A percentile compares a stretch with the other conserved stretches of the same genome.
phyloP scores from a whole-genome alignment of 495 filamentous ascomycete genomes.

The Hyaloscypha finlandica region DNA sequence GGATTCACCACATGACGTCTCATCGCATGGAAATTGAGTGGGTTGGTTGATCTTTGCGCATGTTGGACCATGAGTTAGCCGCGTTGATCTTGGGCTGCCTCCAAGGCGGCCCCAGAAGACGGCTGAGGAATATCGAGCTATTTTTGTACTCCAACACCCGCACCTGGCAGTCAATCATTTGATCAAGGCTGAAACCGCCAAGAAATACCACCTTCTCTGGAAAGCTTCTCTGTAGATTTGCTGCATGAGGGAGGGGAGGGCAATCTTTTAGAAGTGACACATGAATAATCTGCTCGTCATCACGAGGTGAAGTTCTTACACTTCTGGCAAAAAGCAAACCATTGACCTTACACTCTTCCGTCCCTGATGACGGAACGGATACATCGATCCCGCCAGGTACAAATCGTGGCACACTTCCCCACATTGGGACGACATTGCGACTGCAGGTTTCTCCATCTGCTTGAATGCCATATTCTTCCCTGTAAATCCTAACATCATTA shows the following conservation, averaged over 20 bases:
- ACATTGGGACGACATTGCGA: neutral
- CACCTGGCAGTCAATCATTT: neutral
- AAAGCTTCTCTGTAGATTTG: neutral
- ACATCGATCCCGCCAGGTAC: neutral
- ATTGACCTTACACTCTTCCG: neutral
- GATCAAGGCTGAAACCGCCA: neutral
- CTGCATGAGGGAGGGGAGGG: neutral
- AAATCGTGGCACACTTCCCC: neutral
- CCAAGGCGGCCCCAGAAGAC: neutral
- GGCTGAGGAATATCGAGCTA: neutral
- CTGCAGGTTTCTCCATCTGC: neutral
- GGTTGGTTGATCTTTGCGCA: neutral
- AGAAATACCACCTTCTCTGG: neutral
- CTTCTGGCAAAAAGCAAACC: neutral
- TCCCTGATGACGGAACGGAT: neutral
- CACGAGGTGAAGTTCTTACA: neutral
- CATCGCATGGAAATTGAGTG: neutral
- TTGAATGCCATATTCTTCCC: too few species aligned
- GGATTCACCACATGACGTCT: neutral
- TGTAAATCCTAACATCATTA: too few species aligned
- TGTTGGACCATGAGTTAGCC: neutral
- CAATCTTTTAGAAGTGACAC: neutral
- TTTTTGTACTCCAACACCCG: neutral
- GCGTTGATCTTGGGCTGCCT: neutral
- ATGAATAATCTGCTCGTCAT: neutral